Base-by-base conservation (phyloP, 1,284 basidiomycete species). In the Ceratobasidium sp. region DNA sequence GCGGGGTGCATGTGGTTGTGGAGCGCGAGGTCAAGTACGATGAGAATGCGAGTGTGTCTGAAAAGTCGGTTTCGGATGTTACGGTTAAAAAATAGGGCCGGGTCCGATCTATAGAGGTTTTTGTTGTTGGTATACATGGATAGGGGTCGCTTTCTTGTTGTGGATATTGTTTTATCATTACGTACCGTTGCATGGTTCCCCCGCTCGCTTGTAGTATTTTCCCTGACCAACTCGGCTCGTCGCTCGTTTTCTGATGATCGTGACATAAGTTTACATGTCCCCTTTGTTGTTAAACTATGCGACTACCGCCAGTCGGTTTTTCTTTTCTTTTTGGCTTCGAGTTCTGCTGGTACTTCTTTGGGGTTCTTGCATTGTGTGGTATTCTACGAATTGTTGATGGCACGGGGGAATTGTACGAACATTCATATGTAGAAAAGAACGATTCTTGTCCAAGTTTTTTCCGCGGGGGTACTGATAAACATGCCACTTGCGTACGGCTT, bases 21-120 rank as follows among this genome's bases (percentile, higher is more conserved):
- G 66, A 69, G 53, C 66, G 66, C 6, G 66, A 69, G 41, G 53
- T 69, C 14, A 34, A 53, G 53, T 69, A 69, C 39, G 66, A 69
- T 16, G 66, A 56, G 22, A 54, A 37, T 9, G 53, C 19, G 14
- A 69, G 66, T 29, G 53, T 54, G 7, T 56, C 53, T 22, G 66
- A 69, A 39, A 69, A 69, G 27, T 69, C 66, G 11, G 39, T 69
- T 9, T 68, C 65, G 14, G 66, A 69, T 31, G 37, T 14, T 22
- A 69, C 29, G 14, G 6, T 22, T 1, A 59, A 59, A 14, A 59
- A 59, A 29, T 59, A 39, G 37, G 2, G 19, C 13, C 19, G 13
- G 19, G 13, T 13, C 3, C 43, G 43, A 46, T 19, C n/a, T 34
- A 34, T 46, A 46, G 43, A 46, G 13, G 11, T 46, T 4, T 46